Evolutionary conservation across 257 asterid genomes (phyloP).

Genomic region (Lithospermum erythrorhizon): DNA sequence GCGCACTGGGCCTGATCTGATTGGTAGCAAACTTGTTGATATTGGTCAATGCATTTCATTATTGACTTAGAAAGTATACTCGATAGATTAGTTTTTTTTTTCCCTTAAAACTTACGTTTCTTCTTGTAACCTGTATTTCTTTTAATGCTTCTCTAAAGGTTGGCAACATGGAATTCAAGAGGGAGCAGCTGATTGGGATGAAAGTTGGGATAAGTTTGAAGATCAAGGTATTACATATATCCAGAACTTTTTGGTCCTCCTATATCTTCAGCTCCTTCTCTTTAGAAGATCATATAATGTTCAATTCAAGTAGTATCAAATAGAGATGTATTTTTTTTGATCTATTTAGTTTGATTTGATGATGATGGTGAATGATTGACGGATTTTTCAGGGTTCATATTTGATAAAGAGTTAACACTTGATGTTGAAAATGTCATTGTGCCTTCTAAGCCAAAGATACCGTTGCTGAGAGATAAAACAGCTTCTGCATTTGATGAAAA

Average conservation of each 20-base stretch:
- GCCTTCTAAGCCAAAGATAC: conserved; percentile 61
- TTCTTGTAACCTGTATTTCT: not conserved
- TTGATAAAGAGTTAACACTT: conserved; percentile 80
- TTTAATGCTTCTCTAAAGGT: conserved; percentile 32
- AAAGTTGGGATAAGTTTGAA: conserved; percentile 88
- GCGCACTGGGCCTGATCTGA: not conserved
- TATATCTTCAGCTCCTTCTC: not conserved
- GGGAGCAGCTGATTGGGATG: conserved; percentile 97
- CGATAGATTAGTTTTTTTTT: not conserved
- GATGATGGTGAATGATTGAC: conserved; percentile 2
- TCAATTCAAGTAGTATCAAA: not conserved
- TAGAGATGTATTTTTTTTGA: not conserved
- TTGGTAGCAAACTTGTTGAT: not conserved
- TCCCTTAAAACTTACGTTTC: not conserved
- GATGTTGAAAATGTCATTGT: conserved; percentile 80
- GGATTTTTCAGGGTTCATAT: conserved; percentile 50
- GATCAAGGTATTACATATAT: conserved; percentile 58
- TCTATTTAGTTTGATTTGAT: conserved; percentile 10
- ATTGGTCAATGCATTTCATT: not conserved
- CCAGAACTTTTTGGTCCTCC: not conserved
- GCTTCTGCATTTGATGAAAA: conserved; percentile 23
- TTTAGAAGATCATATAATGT: not conserved
- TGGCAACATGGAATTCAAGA: conserved; percentile 95
- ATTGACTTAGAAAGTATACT: not conserved
- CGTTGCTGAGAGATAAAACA: conserved; percentile 51